Evolutionary conservation across 2,329 filamentous ascomycete species (phyloP).

Genomic region (Apiospora arundinis): DNA sequence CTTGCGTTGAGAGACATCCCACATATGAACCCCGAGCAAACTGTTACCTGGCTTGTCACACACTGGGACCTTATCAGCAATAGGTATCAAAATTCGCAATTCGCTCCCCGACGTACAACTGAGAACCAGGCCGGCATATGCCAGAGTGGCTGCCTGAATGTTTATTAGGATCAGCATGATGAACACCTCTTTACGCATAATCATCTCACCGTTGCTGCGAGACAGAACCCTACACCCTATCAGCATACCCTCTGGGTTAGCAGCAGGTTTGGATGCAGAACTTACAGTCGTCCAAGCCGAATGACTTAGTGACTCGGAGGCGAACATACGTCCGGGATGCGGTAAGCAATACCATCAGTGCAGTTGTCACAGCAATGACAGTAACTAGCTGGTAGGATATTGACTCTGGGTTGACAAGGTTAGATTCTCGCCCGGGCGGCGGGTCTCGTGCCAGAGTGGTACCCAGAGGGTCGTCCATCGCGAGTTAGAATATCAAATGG

Average conservation of each 20-base stretch:
- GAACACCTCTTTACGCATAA: too few species aligned
- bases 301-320: neutral
- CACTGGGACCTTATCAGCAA: neutral
- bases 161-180: neutral
- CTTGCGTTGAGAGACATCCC: neutral
- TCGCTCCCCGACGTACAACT: neutral
- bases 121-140: neutral
- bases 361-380: neutral
- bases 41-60: neutral
- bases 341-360: neutral
- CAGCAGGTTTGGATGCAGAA: neutral
- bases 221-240: neutral
- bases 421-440: neutral
- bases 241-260: neutral
- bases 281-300: neutral
- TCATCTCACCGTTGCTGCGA: neutral
- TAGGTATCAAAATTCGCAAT: too few species aligned
- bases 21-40: neutral
- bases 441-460: neutral
- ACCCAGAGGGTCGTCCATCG: neutral
- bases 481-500: too few species aligned
- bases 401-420: neutral
- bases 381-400: neutral
- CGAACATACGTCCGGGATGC: neutral
- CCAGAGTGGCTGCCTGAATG: neutral